phyloP scores from a whole-genome alignment of 805 yeast genomes.

The Ogataea trehalophila region DNA sequence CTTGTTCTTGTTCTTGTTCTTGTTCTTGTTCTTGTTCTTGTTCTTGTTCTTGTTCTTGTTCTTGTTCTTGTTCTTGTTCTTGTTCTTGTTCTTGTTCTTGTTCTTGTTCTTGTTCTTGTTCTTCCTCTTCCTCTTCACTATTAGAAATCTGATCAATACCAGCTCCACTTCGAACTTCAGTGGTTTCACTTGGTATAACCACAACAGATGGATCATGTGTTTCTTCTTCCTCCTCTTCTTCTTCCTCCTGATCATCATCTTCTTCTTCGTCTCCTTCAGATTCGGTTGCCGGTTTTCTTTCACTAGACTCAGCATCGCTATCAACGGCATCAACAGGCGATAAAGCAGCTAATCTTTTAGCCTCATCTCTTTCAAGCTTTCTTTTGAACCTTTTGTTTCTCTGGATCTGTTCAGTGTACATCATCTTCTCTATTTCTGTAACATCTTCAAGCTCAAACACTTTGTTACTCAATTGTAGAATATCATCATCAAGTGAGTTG shows the following conservation, averaged over 20 bases:
- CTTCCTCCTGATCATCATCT: neutral
- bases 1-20: too few species aligned
- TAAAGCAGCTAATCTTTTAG: slow-evolving; percentile 1
- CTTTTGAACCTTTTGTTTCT: slow-evolving; percentile 7
- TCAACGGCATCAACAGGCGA: neutral
- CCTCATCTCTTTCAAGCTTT: slow-evolving; percentile 3
- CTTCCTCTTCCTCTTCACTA: slow-evolving; percentile 3
- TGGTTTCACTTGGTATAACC: neutral
- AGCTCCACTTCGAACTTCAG: neutral
- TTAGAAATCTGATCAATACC: slow-evolving; percentile 2
- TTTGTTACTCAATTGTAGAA: slow-evolving; percentile 10
- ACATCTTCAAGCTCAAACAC: slow-evolving; percentile 23
- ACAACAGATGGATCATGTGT: too few species aligned
- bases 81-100: slow-evolving; percentile 5
- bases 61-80: slow-evolving; percentile 5
- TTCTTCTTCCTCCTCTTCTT: slow-evolving; percentile 1
- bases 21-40: slow-evolving; percentile 5
- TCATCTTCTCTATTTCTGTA: slow-evolving; percentile 22
- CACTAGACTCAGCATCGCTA: neutral
- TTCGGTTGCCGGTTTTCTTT: neutral
- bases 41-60: slow-evolving; percentile 3
- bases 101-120: slow-evolving; percentile 3
- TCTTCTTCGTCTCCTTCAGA: neutral
- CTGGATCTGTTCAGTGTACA: slow-evolving; percentile 18
- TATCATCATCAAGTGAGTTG: slow-evolving; percentile 10